Evolutionary conservation across 2,329 filamentous ascomycete species (phyloP).

Genomic region (Fusarium succisae): DNA sequence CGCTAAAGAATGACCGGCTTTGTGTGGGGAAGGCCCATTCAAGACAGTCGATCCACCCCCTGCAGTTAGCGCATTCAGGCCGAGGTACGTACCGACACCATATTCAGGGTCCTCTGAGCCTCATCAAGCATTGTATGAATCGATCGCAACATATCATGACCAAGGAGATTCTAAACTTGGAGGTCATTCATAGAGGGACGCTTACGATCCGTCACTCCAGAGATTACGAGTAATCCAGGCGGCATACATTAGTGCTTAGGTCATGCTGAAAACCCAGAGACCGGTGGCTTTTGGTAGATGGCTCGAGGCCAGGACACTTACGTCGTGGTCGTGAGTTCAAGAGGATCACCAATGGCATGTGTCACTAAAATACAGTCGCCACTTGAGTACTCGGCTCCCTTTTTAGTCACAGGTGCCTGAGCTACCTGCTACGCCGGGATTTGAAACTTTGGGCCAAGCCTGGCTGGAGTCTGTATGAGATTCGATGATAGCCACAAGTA

Average conservation of each 20-base stretch:
- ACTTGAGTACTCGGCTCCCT: neutral
- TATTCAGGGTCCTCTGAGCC: constrained; percentile 22
- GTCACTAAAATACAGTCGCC: no score
- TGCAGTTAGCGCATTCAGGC: constrained; percentile 16
- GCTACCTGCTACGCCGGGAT: neutral
- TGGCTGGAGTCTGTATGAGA: neutral
- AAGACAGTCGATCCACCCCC: constrained; percentile 22
- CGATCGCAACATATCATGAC: neutral
- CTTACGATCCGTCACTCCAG: no score
- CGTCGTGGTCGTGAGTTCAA: neutral
- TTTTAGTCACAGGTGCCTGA: neutral
- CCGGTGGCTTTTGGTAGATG: neutral
- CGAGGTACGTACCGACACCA: constrained; percentile 5
- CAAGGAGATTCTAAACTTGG: neutral
- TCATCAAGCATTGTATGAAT: neutral
- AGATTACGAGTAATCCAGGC: neutral
- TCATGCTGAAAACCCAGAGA: neutral
- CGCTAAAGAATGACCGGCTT: constrained; percentile 1
- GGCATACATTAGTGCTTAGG: neutral
- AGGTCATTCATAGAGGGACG: no score
- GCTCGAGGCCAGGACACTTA: neutral
- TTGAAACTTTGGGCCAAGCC: neutral
- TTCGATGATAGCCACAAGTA: neutral
- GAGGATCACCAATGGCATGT: neutral
- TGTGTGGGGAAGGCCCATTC: constrained; percentile 32